These are phyloP conservation scores for Coemansia sp. DNA, from an alignment of 192 early-diverging fungal species.

Conservation along the genomic window DNA sequence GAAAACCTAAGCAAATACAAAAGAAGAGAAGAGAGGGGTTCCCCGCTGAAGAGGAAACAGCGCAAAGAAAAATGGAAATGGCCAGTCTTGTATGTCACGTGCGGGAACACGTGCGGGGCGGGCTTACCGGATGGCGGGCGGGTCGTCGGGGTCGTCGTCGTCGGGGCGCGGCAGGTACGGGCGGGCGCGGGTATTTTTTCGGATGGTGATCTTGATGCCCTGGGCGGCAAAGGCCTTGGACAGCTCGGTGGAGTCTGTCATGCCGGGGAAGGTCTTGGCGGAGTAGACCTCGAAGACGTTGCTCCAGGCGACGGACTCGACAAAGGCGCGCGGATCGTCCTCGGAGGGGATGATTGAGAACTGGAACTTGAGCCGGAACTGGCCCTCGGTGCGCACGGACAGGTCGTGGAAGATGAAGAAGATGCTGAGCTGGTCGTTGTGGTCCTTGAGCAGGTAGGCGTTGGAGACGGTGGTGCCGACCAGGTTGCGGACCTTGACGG, in stretches of 20 bases:
- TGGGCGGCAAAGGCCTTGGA: slow-evolving; percentile 72
- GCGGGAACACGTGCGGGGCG: neutral
- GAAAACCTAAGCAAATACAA: slow-evolving; percentile 7
- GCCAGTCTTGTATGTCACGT: neutral
- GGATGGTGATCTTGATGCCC: slow-evolving; percentile 77
- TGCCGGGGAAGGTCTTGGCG: slow-evolving; percentile 76
- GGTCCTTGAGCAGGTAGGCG: slow-evolving; percentile 64
- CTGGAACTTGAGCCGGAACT: slow-evolving; percentile 66
- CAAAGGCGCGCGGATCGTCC: slow-evolving; percentile 50
- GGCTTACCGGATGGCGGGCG: slow-evolving; percentile 7
- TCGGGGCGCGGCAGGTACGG: slow-evolving; percentile 25
- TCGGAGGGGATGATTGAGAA: slow-evolving; percentile 63
- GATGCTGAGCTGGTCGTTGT: slow-evolving; percentile 63
- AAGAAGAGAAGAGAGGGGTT: neutral
- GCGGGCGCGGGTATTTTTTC: slow-evolving; percentile 56
- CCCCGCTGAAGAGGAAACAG: neutral
- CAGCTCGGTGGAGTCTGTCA: slow-evolving; percentile 75
- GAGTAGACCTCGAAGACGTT: slow-evolving; percentile 67
- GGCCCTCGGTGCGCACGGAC: slow-evolving; percentile 72
- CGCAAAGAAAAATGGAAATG: neutral
- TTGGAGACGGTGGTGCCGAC: slow-evolving; percentile 69
- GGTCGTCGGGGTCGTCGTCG: slow-evolving; percentile 36
- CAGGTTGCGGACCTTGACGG: slow-evolving; percentile 61
- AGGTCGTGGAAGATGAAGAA: slow-evolving; percentile 82
- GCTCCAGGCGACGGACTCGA: slow-evolving; percentile 44